A percentile compares a stretch with the other conserved stretches of the same genome.
Conservation (phyloP, 176 grass and related monocot species). For the Sorghum bicolor region DNA sequence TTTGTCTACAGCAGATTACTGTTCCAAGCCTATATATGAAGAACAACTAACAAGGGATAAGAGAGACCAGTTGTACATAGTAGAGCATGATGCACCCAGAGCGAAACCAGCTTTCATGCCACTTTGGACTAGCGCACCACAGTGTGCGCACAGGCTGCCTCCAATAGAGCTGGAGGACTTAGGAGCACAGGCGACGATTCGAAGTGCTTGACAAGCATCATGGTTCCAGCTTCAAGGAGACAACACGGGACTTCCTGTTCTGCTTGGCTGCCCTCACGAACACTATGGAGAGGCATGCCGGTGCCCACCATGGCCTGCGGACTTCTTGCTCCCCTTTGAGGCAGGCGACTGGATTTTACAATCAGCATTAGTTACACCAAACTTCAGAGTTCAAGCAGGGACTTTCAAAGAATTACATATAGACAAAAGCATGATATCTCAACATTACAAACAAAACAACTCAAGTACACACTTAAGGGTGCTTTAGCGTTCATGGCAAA, state of each 20-base stretch:
- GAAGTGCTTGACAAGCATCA: constrained; percentile 12
- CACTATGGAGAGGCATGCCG: constrained; percentile 73
- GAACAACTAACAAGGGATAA: constrained; percentile 27
- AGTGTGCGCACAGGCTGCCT: not conserved
- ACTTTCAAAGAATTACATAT: not conserved
- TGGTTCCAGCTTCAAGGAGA: constrained; percentile 93
- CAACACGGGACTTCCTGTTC: constrained; percentile 76
- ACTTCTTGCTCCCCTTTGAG: constrained; percentile 97
- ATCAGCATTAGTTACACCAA: constrained; percentile 8
- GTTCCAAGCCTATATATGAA: constrained; percentile 59
- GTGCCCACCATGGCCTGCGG: constrained; percentile 94
- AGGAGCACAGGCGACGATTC: not conserved
- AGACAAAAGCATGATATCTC: not conserved
- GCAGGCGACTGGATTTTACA: constrained; percentile 67
- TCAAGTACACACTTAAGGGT: not conserved
- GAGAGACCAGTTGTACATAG: constrained; percentile 28
- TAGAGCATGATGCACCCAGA: constrained; percentile 19
- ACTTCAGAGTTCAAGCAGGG: not conserved
- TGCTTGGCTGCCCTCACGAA: constrained; percentile 80
- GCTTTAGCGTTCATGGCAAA: not conserved
- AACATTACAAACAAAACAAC: not conserved
- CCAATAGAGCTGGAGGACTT: not conserved
- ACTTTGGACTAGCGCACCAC: constrained; percentile 6
- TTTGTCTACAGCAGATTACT: constrained; percentile 34
- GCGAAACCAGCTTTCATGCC: constrained; percentile 33